These are phyloP conservation scores for Globisporangium iwayamae DNA, from an alignment of 352 stramenopile species.

Conservation along the genomic window DNA sequence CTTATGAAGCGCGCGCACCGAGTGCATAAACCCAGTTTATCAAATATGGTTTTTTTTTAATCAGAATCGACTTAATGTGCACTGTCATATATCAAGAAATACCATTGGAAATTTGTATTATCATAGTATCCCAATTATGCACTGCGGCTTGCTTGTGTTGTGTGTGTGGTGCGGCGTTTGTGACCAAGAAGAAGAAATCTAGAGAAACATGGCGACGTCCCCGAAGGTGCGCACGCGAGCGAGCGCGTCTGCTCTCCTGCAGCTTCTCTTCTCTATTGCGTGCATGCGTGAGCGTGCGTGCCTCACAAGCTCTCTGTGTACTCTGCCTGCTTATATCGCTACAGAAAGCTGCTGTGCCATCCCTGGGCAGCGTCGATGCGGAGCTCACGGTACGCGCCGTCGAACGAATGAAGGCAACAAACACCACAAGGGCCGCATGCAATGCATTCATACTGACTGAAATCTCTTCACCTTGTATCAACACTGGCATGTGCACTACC, in stretches of 20 bases:
- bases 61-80: no score
- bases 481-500: neutral
- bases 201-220: slow-evolving; percentile 8
- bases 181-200: neutral
- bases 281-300: neutral
- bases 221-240: neutral
- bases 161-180: no score
- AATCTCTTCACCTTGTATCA: neutral
- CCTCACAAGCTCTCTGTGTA: neutral
- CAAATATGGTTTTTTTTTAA: no score
- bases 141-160: no score
- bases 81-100: no score
- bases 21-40: no score
- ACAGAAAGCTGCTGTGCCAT: neutral
- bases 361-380: slow-evolving; percentile 5
- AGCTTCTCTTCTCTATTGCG: neutral
- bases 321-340: neutral
- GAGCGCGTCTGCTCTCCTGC: neutral
- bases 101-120: no score
- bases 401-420: no score
- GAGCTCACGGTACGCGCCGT: slow-evolving; percentile 8
- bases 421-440: no score
- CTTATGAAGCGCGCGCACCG: no score
- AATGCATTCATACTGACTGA: neutral
- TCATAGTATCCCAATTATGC: no score